A percentile compares a stretch with the other conserved stretches of the same genome.
Evolutionary conservation across 345 rosid genomes (phyloP).

Genomic region (Moricandia arvensis): DNA sequence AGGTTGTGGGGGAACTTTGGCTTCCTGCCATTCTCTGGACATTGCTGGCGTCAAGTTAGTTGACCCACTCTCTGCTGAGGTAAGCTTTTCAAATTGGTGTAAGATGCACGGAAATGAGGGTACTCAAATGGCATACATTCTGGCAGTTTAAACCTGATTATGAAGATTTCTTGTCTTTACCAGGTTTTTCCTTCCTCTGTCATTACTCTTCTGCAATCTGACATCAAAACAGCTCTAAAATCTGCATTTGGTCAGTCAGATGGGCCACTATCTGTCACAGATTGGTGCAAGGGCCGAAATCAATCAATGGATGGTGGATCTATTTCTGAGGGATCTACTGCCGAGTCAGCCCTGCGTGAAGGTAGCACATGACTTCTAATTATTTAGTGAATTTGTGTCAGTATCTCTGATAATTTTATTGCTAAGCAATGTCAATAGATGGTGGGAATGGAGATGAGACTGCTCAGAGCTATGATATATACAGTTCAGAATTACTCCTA

Average conservation of each 20-base stretch:
- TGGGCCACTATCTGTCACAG: conserved; percentile 86
- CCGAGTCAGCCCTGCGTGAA: conserved; percentile 73
- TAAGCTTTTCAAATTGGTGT: conserved; percentile 43
- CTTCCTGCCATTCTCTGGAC: conserved; percentile 93
- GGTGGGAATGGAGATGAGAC: conserved; percentile 69
- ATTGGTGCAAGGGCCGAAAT: conserved; percentile 95
- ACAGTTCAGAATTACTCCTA: conserved; percentile 63
- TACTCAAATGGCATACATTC: neutral
- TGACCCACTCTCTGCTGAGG: conserved; percentile 96
- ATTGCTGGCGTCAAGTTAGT: conserved; percentile 88
- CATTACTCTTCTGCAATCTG: conserved; percentile 81
- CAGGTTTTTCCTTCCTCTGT: conserved; percentile 88
- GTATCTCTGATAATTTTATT: neutral
- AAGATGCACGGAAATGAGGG: conserved; percentile 10
- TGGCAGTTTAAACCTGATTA: conserved; percentile 11
- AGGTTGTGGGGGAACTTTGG: conserved; percentile 95
- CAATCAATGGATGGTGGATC: conserved; percentile 57
- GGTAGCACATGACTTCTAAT: conserved; percentile 61
- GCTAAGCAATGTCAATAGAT: conserved; percentile 48
- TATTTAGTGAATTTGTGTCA: conserved; percentile 31
- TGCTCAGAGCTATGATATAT: conserved; percentile 64
- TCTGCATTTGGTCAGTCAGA: conserved; percentile 81
- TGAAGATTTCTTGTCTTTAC: conserved; percentile 19
- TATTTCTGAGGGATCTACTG: conserved; percentile 68
- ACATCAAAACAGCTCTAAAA: conserved; percentile 80